Conservation (phyloP, 176 grass and related monocot species). For the Panicum miliaceum region DNA sequence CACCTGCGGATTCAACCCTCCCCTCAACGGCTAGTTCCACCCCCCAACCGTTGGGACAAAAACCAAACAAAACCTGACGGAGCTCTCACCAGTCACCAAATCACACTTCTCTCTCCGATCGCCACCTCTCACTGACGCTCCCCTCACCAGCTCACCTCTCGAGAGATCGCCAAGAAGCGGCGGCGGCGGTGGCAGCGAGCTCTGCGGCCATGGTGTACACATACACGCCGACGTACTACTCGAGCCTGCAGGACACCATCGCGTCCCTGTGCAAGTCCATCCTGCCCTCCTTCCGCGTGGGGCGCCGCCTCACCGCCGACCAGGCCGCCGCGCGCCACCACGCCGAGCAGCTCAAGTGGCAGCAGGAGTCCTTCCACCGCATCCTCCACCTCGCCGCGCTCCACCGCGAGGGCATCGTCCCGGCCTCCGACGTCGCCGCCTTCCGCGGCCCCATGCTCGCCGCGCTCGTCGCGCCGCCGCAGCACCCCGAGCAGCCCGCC, state of each 20-base stretch:
- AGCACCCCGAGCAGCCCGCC: slow-evolving; percentile 54
- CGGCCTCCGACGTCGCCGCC: slow-evolving; percentile 66
- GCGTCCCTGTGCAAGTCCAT: slow-evolving; percentile 92
- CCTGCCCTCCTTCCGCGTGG: slow-evolving; percentile 59
- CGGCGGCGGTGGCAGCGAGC: neutral
- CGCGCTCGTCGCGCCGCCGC: slow-evolving; percentile 53
- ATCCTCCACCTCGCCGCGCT: slow-evolving; percentile 86
- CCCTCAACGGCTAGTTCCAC: slow-evolving; percentile 56
- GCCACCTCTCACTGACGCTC: neutral
- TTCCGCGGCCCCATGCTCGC: slow-evolving; percentile 75
- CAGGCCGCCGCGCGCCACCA: slow-evolving; percentile 68
- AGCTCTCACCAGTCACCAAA: neutral
- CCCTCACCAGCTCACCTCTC: neutral
- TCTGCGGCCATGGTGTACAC: slow-evolving; percentile 59
- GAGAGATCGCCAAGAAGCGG: slow-evolving; percentile 18
- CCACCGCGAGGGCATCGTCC: slow-evolving; percentile 87
- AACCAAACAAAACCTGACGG: slow-evolving; percentile 28
- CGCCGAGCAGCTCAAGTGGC: slow-evolving; percentile 86
- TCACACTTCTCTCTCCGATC: too few species aligned
- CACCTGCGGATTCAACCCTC: neutral
- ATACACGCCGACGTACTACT: slow-evolving; percentile 94
- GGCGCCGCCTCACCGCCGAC: slow-evolving; percentile 70
- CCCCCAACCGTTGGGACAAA: slow-evolving; percentile 44
- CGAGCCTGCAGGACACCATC: slow-evolving; percentile 91
- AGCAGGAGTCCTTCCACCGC: slow-evolving; percentile 94